Evolutionary conservation across 352 stramenopile species (phyloP).

Genomic region (Peronospora destructor): DNA sequence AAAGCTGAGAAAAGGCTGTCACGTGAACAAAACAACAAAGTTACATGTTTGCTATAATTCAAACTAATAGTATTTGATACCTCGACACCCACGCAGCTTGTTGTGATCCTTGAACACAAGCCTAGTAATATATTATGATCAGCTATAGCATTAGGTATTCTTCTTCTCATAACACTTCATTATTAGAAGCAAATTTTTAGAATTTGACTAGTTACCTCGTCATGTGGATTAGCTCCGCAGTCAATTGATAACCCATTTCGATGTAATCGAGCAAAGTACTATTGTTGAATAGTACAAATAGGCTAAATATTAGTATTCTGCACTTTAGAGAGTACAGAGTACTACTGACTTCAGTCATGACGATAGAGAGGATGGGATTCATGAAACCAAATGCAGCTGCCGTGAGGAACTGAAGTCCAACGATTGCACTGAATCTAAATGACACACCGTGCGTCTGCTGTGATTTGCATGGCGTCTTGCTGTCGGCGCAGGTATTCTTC

Average conservation of each 20-base stretch:
- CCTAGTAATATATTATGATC: slow-evolving; percentile 17
- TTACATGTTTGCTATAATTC: not conserved
- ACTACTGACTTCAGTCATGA: slow-evolving; percentile 47
- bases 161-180: not conserved
- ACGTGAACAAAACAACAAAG: not conserved
- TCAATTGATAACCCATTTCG: slow-evolving; percentile 48
- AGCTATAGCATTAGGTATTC: not conserved
- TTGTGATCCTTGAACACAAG: slow-evolving; percentile 58
- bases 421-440: slow-evolving; percentile 36
- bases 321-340: not conserved
- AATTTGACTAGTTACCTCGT: slow-evolving; percentile 24
- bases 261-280: slow-evolving; percentile 74
- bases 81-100: slow-evolving; percentile 67
- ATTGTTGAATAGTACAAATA: not conserved
- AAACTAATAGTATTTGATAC: slow-evolving; percentile 13
- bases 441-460: slow-evolving; percentile 21
- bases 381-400: slow-evolving; percentile 64
- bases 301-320: not conserved
- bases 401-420: slow-evolving; percentile 50
- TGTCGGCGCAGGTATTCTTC: slow-evolving; percentile 3
- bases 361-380: slow-evolving; percentile 60
- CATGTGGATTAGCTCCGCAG: slow-evolving; percentile 46
- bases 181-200: too few species aligned
- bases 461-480: slow-evolving; percentile 2
- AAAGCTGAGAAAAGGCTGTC: slow-evolving; percentile 56